Conservation (phyloP, 2,329 filamentous ascomycete species). For the Sarocladiaceae sp. region DNA sequence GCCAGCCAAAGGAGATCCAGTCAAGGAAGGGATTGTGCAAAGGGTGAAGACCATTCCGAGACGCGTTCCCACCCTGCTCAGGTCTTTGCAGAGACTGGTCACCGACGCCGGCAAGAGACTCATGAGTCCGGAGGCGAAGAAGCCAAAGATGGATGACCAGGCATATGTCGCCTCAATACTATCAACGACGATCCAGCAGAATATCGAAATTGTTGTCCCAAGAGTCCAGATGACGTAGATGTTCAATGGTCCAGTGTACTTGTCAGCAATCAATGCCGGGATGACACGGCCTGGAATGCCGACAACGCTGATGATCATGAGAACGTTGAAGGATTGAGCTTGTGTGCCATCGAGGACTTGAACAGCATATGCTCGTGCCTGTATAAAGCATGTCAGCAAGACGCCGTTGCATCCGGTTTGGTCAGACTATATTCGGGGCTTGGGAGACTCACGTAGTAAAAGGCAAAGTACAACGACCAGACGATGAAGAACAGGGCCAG, state of each 20-base stretch:
- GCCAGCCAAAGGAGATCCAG: constrained; percentile 48
- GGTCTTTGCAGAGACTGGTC: constrained; percentile 42
- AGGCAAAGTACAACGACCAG: constrained; percentile 45
- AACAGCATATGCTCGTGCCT: constrained; percentile 33
- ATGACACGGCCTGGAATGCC: constrained; percentile 50
- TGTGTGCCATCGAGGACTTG: constrained; percentile 40
- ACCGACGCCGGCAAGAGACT: constrained; percentile 54
- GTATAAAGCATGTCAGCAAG: not conserved
- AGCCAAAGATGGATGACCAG: constrained; percentile 58
- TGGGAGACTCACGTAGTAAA: constrained; percentile 31
- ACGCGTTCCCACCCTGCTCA: constrained; percentile 46
- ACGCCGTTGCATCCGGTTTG: not conserved
- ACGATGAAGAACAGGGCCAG: constrained; percentile 32
- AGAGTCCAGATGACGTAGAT: constrained; percentile 45
- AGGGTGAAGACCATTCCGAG: constrained; percentile 57
- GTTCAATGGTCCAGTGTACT: constrained; percentile 47
- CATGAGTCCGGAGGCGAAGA: constrained; percentile 58
- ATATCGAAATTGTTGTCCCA: constrained; percentile 37
- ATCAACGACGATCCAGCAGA: constrained; percentile 47
- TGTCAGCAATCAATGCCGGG: constrained; percentile 49
- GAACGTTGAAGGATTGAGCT: constrained; percentile 46
- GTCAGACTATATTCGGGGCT: not conserved
- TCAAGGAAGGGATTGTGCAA: constrained; percentile 46
- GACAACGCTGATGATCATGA: constrained; percentile 54
- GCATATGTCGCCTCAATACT: constrained; percentile 34